Evolutionary conservation across 2,329 filamentous ascomycete genomes (phyloP), one percentile per base, ranked within the genome.

Genomic region (Ophiocordyceps unilateralis): DNA sequence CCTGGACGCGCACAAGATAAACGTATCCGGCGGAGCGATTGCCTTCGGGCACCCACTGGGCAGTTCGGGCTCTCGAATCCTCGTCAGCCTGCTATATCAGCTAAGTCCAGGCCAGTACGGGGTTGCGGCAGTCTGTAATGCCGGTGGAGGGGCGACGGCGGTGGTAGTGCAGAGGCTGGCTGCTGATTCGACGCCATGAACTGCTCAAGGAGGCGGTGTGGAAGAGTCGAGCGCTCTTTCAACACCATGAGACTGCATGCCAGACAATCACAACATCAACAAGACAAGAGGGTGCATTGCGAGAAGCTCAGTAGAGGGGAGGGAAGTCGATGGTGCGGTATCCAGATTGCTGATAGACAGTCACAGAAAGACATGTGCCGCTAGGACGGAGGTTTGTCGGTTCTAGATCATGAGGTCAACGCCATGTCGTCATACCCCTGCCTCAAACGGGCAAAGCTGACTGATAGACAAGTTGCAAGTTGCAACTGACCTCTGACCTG

Each of bases 41-140:
- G 85, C 88, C 1, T 68, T 95, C 2, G 89, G 89, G 19, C 89
- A 96, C 57, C 87, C 89, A 4, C 69, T 96, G 2, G 89, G 89
- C 17, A 95, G 87, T 71, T 95, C 88, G 1, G 89, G 89, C 14
- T 88, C 86, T 21, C 77, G 89, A 48, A 95, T 96, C 50, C 66
- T 96, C 45, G 86, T 86, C 1, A 94, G 88, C 0, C 64, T 96
- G 47, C 69, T 96, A 47, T 89, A 96, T 62, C 88, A 95, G 64
- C 69, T 96, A 48, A 80, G 93, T 67, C 78, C 81, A 36, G 88
- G 88, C 32, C 84, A 98, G 65, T 96, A 95, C 58, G 91, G 91
- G 43, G 84, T 89, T 50, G 91, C 89, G 14, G 88, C 88, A 2
- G 96, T 98, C 47, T 96, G 91, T 67, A 98, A 98, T 55, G 91